Evolutionary conservation across 164 flowering plant species (phyloP), one percentile per base, ranked within the genome.

Genomic region (Liquidambar formosana): DNA sequence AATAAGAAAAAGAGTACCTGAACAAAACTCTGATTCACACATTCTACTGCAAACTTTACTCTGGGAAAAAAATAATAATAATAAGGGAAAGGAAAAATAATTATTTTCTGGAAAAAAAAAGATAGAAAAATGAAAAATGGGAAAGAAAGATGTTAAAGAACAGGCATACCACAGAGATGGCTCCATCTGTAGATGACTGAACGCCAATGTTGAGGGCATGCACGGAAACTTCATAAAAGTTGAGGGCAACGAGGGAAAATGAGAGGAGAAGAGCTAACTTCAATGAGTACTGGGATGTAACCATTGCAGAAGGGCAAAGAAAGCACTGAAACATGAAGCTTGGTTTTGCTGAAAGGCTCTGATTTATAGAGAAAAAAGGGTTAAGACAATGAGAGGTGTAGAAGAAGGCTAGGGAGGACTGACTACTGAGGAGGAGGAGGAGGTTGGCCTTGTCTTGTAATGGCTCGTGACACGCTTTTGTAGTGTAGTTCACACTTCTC

Each of bases 11-110:
- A 8, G 6, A 41, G 18, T 81, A 93, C 98, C 94, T 76, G 88
- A 73, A 74, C 98, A 93, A 57, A 81, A 89, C 19, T 81, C 84
- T 9, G 98, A 93, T 75, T 93, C 98, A 68, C 98, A 93, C 79
- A 79, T 87, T 54, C 86, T 82, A 53, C 98, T 93, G 79, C 98
- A 93, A 14, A 80, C 84, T 64, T 86, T 89, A 9, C 63, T 67
- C 97, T 91, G 79, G 58, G 66, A 4, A 56, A 61, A 26, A 16
- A 49, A 68, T 10, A 49, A 3, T 8, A 5, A 11, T 26, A 45
- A 18, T 46, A 23, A n/a, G 21, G 8, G 25, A 43, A 10, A n/a
- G n/a, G n/a, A n/a, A n/a, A n/a, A n/a, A n/a, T n/a, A n/a, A n/a
- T n/a, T n/a, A n/a, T n/a, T n/a, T n/a, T n/a, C n/a, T n/a, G n/a